Conservation (phyloP, 129 eudicot species). For the Ambrosia trifida region DNA sequence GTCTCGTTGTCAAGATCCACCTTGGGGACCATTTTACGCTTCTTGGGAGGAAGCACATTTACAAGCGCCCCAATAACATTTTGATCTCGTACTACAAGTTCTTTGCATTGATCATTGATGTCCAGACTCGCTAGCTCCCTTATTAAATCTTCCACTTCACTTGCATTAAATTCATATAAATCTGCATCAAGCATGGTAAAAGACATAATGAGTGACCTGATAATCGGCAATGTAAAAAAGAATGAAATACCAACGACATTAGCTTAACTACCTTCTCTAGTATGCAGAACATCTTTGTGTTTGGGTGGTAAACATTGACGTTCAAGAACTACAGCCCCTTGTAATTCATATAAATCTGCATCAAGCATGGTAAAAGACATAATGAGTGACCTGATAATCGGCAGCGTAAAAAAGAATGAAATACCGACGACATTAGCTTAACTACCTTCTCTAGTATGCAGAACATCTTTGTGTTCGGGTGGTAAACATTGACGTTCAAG, state of each 20-base stretch:
- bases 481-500: too few species aligned
- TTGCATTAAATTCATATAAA: conserved; percentile 11
- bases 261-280: conserved; percentile 18
- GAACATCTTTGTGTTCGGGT: too few species aligned
- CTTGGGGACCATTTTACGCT: conserved; percentile 28
- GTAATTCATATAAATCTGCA: conserved; percentile 23
- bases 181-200: conserved; percentile 34
- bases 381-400: not conserved
- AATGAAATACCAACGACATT: not conserved
- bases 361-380: conserved; percentile 24
- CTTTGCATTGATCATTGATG: conserved; percentile 31
- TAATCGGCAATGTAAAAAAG: not conserved
- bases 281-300: not conserved
- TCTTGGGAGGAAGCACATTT: conserved; percentile 32
- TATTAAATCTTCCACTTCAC: conserved; percentile 17
- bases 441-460: too few species aligned
- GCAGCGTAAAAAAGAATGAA: not conserved
- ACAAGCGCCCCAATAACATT: conserved; percentile 24
- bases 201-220: not conserved
- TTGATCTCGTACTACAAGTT: conserved; percentile 30
- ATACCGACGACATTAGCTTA: too few species aligned
- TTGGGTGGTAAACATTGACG: not conserved
- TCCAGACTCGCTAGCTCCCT: conserved; percentile 27
- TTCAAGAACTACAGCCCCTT: not conserved
- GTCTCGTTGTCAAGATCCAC: conserved; percentile 54